Conservation (phyloP, 1,284 basidiomycete genomes). For the Ustilago xerochloae region DNA sequence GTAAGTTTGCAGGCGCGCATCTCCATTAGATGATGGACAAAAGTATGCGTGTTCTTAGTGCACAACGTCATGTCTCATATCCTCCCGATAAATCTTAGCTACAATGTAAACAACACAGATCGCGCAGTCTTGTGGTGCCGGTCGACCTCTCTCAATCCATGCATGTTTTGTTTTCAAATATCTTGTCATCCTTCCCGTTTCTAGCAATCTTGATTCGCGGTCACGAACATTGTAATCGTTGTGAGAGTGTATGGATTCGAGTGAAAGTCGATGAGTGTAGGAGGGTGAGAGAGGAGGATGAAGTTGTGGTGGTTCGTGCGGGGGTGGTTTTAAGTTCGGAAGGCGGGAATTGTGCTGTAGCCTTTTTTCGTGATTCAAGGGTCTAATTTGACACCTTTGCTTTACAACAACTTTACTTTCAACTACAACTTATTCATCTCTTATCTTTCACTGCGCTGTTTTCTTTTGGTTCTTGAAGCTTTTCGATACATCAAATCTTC, state of each 20-base stretch:
- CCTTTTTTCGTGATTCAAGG: too few species aligned
- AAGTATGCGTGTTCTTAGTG: not conserved
- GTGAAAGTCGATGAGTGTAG: not conserved
- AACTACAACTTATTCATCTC: not conserved
- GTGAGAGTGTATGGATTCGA: too few species aligned
- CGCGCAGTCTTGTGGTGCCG: too few species aligned
- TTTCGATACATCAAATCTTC: too few species aligned
- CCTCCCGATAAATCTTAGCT: not conserved
- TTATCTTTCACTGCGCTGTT: too few species aligned
- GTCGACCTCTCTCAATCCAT: not conserved
- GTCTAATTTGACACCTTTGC: not conserved
- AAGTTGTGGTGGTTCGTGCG: not conserved
- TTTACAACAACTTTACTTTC: not conserved
- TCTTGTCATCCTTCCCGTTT: not conserved
- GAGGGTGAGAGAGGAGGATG: not conserved
- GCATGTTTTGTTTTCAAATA: conserved; percentile 2
- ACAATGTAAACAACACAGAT: not conserved
- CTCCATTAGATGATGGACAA: not conserved
- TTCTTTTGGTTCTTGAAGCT: too few species aligned
- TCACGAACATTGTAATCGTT: too few species aligned
- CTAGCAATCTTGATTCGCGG: too few species aligned
- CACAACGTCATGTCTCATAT: conserved; percentile 1
- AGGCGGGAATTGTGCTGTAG: not conserved
- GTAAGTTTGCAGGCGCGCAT: conserved; percentile 30
- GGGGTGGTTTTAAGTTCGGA: not conserved